A percentile compares a stretch with the other conserved stretches of the same genome.
Conservation (phyloP, 2,329 filamentous ascomycete species). For the Curvularia sp. region DNA sequence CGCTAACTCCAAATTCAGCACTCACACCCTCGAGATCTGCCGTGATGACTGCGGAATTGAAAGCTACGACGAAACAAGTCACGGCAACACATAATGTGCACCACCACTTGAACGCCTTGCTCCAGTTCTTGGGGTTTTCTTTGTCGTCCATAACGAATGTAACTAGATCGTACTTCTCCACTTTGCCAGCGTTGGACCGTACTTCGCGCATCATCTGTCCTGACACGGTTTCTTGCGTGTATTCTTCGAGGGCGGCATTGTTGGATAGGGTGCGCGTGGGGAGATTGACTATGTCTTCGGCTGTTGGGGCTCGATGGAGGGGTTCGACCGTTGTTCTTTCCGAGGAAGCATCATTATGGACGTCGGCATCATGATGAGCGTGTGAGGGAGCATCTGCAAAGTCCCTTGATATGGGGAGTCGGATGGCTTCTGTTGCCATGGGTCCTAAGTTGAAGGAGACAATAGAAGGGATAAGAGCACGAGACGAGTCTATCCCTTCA, state of each 20-base stretch:
- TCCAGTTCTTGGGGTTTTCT: constrained; percentile 87
- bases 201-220: constrained; percentile 68
- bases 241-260: constrained; percentile 67
- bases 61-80: constrained; percentile 57
- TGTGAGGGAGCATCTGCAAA: constrained; percentile 16
- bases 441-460: neutral
- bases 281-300: constrained; percentile 62
- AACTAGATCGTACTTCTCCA: constrained; percentile 66
- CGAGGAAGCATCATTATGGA: constrained; percentile 24
- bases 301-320: constrained; percentile 33
- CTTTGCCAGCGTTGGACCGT: constrained; percentile 62
- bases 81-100: constrained; percentile 82
- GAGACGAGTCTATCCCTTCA: neutral
- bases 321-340: constrained; percentile 23
- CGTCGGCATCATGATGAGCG: constrained; percentile 8
- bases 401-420: constrained; percentile 20
- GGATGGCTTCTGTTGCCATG: constrained; percentile 31
- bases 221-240: constrained; percentile 65
- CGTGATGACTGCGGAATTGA: constrained; percentile 76
- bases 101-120: constrained; percentile 75
- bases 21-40: constrained; percentile 72
- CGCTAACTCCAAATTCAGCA: constrained; percentile 70
- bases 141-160: constrained; percentile 75
- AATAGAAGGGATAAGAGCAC: neutral
- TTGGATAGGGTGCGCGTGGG: constrained; percentile 70